These are phyloP conservation scores for Metarhizium sp. DNA, from an alignment of 2,329 filamentous ascomycete species.

Conservation along the genomic window DNA sequence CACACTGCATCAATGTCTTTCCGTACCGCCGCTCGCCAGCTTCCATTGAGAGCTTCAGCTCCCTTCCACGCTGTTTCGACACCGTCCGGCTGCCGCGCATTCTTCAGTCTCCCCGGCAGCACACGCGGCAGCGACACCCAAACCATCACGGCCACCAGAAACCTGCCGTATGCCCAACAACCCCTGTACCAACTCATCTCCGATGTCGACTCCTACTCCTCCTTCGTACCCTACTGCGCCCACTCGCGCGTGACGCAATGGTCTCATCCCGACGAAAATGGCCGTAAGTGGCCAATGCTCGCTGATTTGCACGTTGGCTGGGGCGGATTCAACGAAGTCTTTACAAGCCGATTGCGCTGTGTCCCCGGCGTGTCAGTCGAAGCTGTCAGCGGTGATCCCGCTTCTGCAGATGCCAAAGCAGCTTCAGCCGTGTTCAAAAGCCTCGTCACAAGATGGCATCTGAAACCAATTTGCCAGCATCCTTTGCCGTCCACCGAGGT, in stretches of 20 bases:
- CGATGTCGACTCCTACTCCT: conserved; percentile 74
- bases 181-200: conserved; percentile 79
- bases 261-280: conserved; percentile 43
- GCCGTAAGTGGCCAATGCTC: conserved; percentile 56
- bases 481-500: conserved; percentile 52
- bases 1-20: neutral
- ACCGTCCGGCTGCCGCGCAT: conserved; percentile 9
- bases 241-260: conserved; percentile 68
- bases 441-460: conserved; percentile 60
- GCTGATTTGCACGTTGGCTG: conserved; percentile 81
- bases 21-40: neutral
- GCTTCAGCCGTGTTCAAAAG: conserved; percentile 52
- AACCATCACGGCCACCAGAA: conserved; percentile 62
- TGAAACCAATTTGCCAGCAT: conserved; percentile 33
- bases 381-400: conserved; percentile 55
- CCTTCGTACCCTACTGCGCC: conserved; percentile 88
- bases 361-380: conserved; percentile 64
- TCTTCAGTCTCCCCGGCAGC: conserved; percentile 10
- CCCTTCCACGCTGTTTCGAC: neutral
- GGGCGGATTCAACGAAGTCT: conserved; percentile 73
- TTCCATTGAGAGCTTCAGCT: neutral
- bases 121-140: conserved; percentile 34
- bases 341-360: conserved; percentile 73
- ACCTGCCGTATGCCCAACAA: conserved; percentile 61
- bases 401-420: conserved; percentile 31